These are phyloP conservation scores for Candida berthetii DNA, from an alignment of 805 yeast species.

Conservation along the genomic window DNA sequence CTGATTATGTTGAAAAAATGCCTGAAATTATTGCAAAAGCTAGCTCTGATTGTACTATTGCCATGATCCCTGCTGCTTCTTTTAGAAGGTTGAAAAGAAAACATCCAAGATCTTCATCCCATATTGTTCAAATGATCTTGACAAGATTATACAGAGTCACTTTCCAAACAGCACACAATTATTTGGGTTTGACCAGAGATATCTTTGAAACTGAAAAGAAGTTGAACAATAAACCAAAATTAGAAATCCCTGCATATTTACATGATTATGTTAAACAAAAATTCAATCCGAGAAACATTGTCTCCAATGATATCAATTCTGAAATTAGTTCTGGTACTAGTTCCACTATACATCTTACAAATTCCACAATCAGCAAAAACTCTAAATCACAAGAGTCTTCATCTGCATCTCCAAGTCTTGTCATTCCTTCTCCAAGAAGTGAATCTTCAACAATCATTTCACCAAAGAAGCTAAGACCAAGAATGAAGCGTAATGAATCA, in stretches of 20 bases:
- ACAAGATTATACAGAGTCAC: slow-evolving; percentile 87
- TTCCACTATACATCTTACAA: too few species aligned
- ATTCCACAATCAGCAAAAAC: too few species aligned
- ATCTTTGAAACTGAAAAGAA: slow-evolving; percentile 69
- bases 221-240: slow-evolving; percentile 43
- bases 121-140: slow-evolving; percentile 87
- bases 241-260: slow-evolving; percentile 59
- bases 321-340: too few species aligned
- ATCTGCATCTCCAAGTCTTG: too few species aligned
- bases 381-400: too few species aligned
- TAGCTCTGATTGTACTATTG: slow-evolving; percentile 69
- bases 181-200: slow-evolving; percentile 79
- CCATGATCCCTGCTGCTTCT: slow-evolving; percentile 84
- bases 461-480: slow-evolving; percentile 11
- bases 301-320: not conserved
- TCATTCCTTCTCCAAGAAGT: too few species aligned
- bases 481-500: slow-evolving; percentile 20
- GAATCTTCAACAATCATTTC: too few species aligned
- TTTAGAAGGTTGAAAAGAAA: slow-evolving; percentile 65
- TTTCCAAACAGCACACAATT: slow-evolving; percentile 82
- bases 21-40: slow-evolving; percentile 69
- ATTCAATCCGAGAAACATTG: slow-evolving; percentile 20
- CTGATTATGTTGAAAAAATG: slow-evolving; percentile 1
- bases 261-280: slow-evolving; percentile 48
- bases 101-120: slow-evolving; percentile 87